phyloP scores from a whole-genome alignment of 2,329 filamentous ascomycete species.

The Aspergillus costaricaensis region DNA sequence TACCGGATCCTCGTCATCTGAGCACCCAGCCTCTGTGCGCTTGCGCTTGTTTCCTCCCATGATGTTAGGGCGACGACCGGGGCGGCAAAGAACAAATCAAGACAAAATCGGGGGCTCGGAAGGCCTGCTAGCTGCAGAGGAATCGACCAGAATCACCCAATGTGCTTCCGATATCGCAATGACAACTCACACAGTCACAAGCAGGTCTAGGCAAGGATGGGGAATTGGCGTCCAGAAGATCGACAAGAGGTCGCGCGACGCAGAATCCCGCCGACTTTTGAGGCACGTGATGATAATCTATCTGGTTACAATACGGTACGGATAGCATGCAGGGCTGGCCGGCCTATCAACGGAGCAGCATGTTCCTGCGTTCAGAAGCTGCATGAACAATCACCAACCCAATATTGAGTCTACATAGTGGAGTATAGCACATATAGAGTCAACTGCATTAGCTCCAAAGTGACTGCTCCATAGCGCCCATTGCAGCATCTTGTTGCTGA shows the following conservation, averaged over 20 bases:
- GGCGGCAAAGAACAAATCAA: neutral
- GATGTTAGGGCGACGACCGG: neutral
- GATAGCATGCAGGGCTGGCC: neutral
- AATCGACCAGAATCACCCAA: neutral
- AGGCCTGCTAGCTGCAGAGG: neutral
- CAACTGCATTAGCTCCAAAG: neutral
- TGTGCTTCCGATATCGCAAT: neutral
- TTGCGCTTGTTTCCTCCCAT: conserved; percentile 39
- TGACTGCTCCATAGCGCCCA: neutral
- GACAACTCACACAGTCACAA: neutral
- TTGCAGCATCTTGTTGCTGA: neutral
- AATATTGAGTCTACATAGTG: neutral
- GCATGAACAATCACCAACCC: neutral
- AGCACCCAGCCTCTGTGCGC: conserved; percentile 24
- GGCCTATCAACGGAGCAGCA: neutral
- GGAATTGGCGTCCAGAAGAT: neutral
- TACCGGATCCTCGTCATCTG: conserved; percentile 28
- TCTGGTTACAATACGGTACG: neutral
- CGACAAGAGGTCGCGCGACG: neutral
- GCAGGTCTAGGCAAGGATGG: neutral
- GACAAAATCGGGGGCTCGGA: neutral
- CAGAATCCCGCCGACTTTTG: conserved; percentile 9
- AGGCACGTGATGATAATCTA: conserved; percentile 17
- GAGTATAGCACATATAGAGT: neutral
- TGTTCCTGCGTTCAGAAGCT: neutral